Base-by-base conservation (phyloP, 108 stramenopile species). In the Discostella stelligeroides region DNA sequence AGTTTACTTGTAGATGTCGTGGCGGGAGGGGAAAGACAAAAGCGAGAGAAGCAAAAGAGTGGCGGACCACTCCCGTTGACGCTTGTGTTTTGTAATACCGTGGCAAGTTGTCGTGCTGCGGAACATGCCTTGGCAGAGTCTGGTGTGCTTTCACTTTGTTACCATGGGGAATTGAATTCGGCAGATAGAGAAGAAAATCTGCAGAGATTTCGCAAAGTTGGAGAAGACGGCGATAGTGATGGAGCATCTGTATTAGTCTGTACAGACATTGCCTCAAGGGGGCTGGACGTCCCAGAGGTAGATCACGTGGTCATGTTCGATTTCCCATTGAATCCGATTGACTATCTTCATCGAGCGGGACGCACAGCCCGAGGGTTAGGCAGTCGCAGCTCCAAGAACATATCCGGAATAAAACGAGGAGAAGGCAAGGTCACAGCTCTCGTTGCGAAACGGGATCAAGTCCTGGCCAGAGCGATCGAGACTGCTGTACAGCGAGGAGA, bases 11-110 rank as follows among this genome's bases (percentile, higher is more conserved):
- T 92, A 7, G 91, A 94, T 72, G 56, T 91, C 18, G 81, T 92
- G 38, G 73, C 68, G 6, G 78, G 78, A 28, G 58, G 73, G 11
- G 68, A 72, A 48, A 29, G 69, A 23, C 64, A 59, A 57, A 77
- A 70, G 53, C 68, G 69, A 30, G 76, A 77, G 24, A 48, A 30
- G 10, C 39, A 28, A 15, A 25, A 46, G 39, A 42, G 65, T 10
- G 43, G 69, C 8, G 46, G 28, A 9, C 47, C 55, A 0, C 60
- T 63, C 18, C 75, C 82, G 13, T 66, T 83, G 37, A 92, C 95
- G 25, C 75, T 98, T 59, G 82, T 98, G 20, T 98, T 98, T 79
- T 98, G 98, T 84, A 98, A 98, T 83, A 97, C 98, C 1, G 95
- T 98, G 11, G 87, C 95, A 51, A 83, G 72, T 47, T 96, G 96